These are phyloP conservation scores for Lentinula sp. DNA, from an alignment of 768 basidiomycete species.

Conservation along the genomic window DNA sequence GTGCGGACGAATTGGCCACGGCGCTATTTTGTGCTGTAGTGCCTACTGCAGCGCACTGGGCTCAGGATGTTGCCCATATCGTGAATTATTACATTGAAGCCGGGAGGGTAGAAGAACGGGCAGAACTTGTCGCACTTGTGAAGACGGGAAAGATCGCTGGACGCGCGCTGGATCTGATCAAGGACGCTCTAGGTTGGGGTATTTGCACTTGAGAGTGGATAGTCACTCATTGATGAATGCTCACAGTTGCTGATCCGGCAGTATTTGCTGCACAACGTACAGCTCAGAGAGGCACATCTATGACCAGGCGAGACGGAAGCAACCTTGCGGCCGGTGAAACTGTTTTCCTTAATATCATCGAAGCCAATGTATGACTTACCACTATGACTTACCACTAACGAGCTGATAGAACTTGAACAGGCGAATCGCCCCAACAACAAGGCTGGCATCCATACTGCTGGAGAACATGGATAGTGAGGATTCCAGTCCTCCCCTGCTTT, in stretches of 20 bases:
- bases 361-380: background rate
- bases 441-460: background rate
- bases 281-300: background rate
- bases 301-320: background rate
- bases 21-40: conserved; percentile 47
- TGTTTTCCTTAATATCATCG: background rate
- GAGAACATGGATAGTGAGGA: conserved; percentile 2
- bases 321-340: background rate
- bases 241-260: background rate
- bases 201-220: no score
- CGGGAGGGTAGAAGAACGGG: conserved; percentile 24
- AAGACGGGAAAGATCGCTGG: conserved; percentile 16
- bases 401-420: background rate
- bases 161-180: conserved; percentile 6
- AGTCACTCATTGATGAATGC: background rate
- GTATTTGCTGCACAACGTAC: conserved; percentile 1
- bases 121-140: conserved; percentile 32
- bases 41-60: conserved; percentile 51
- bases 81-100: conserved; percentile 55
- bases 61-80: conserved; percentile 47
- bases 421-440: background rate
- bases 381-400: background rate
- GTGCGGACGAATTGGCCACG: conserved; percentile 33
- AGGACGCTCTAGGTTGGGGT: background rate
- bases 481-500: background rate